Evolutionary conservation across 2,329 filamentous ascomycete genomes (phyloP), one percentile per base, ranked within the genome.

Genomic region (Paecilomyces sp.): DNA sequence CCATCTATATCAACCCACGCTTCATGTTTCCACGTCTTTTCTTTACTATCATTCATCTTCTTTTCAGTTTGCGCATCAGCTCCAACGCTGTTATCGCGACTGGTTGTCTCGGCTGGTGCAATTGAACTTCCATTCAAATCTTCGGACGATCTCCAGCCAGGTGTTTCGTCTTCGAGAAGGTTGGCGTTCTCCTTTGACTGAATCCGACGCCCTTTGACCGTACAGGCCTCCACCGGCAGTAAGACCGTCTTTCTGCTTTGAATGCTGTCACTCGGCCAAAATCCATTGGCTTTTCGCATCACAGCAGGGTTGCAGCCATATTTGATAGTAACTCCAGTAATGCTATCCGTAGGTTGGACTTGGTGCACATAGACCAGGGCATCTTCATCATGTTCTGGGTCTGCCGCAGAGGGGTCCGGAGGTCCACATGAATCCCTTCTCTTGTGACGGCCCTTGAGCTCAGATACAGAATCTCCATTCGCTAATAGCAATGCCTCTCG

Each of bases 191-290:
- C 55, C 71, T 71, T 6, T 66, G 75, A 50, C 70, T 61, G 70
- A 3, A 83, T 74, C 34, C 78, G 83, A 56, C 86, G 83, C 31
- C 93, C 92, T 70, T 92, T 94, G 51, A 92, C 81, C 51, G 89
- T 87, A 73, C 93, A 97, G 50, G 91, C 89, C 72, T 96, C 92
- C 3, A 97, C 91, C 0, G 94, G 94, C 57, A 99, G 79, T 8
- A 92, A 83, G 15, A 99, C 82, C 64, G 85, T 88, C 68, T 90
- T 90, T 61, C 92, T 87, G 55, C 87, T 85, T 72, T 97, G 93
- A 36, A 97, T 88, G 63, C 86, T 91, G 71, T 97, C 94, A 64
- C 92, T 91, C 6, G 92, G 91, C 94, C 94, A 99, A 69, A 99
- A 86, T 11, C 94, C 86, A 72, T 99, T 99, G 47, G 91, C 87